Percentiles rank a stretch among this genome's conserved stretches.
These are phyloP conservation scores for Oehlia diaphana DNA, from an alignment of 192 early-diverging fungal genomes.

Conservation along the genomic window DNA sequence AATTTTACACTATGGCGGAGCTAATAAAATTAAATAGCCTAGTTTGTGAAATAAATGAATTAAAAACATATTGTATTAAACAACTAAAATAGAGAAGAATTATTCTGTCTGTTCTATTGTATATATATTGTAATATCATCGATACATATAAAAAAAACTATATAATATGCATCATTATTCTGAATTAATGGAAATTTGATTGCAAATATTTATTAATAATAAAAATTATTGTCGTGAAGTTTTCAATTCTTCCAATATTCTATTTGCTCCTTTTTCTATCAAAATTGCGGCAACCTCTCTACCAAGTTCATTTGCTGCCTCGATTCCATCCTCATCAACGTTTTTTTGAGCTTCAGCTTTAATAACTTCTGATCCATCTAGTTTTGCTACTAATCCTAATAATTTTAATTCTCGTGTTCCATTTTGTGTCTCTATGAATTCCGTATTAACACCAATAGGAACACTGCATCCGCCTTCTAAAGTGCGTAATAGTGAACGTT, in stretches of 20 bases:
- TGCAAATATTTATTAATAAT: neutral
- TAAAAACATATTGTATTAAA: neutral
- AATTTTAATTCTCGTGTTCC: constrained; percentile 47
- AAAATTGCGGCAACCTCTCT: constrained; percentile 40
- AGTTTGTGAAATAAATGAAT: neutral
- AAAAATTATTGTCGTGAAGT: neutral
- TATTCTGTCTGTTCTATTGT: neutral
- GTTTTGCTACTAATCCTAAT: constrained; percentile 66
- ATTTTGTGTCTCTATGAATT: constrained; percentile 40
- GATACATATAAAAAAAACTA: no score
- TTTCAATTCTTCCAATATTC: constrained; percentile 32
- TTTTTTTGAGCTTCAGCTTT: constrained; percentile 45
- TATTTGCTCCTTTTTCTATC: constrained; percentile 43
- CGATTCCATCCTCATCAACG: constrained; percentile 35
- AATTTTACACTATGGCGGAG: constrained; percentile 52
- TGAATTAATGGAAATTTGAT: neutral
- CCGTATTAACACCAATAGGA: constrained; percentile 83
- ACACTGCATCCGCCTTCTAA: constrained; percentile 96
- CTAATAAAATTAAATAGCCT: neutral
- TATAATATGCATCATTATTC: neutral
- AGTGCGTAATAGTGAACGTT: constrained; percentile 83
- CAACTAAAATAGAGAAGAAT: neutral
- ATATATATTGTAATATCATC: neutral
- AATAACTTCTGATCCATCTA: constrained; percentile 74
- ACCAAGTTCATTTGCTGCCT: constrained; percentile 43